Evolutionary conservation across 2,329 filamentous ascomycete species (phyloP).

Genomic region (Fusarium sp.): DNA sequence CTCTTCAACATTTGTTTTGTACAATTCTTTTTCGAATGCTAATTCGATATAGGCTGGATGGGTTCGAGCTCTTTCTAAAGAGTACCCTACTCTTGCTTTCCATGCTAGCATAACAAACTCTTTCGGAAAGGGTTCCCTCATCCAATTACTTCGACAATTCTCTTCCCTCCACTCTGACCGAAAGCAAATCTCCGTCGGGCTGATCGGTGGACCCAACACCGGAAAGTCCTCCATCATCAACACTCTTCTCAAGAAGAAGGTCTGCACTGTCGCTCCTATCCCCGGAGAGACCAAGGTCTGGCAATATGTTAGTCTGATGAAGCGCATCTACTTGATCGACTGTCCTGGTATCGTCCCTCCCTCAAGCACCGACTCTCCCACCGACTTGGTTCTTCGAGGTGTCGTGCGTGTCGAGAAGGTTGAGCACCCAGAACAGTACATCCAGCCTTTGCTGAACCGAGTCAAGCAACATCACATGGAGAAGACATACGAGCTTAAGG

Average conservation of each 20-base stretch:
- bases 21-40: slow-evolving; percentile 38
- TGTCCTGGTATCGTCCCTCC: slow-evolving; percentile 97
- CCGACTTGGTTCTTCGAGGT: slow-evolving; percentile 89
- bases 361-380: slow-evolving; percentile 82
- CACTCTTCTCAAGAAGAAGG: slow-evolving; percentile 92
- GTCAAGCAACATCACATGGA: slow-evolving; percentile 91
- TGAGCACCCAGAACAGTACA: slow-evolving; percentile 95
- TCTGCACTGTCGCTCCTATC: slow-evolving; percentile 92
- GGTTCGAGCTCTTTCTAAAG: slow-evolving; percentile 89
- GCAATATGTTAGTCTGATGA: slow-evolving; percentile 98
- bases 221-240: slow-evolving; percentile 99
- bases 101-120: slow-evolving; percentile 95
- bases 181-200: slow-evolving; percentile 93
- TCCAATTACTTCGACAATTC: slow-evolving; percentile 92
- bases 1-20: neutral
- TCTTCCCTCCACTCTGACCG: slow-evolving; percentile 88
- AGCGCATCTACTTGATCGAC: slow-evolving; percentile 90
- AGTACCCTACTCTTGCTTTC: slow-evolving; percentile 94
- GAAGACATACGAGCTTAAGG: slow-evolving; percentile 89
- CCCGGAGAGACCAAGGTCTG: slow-evolving; percentile 98
- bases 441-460: slow-evolving; percentile 81
- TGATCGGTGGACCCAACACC: slow-evolving; percentile 84
- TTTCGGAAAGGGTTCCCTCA: slow-evolving; percentile 95
- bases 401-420: slow-evolving; percentile 97
- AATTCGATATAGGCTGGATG: slow-evolving; percentile 78